Base-by-base conservation (phyloP, 2,329 filamentous ascomycete genomes). In the Fusarium mexicanum region DNA sequence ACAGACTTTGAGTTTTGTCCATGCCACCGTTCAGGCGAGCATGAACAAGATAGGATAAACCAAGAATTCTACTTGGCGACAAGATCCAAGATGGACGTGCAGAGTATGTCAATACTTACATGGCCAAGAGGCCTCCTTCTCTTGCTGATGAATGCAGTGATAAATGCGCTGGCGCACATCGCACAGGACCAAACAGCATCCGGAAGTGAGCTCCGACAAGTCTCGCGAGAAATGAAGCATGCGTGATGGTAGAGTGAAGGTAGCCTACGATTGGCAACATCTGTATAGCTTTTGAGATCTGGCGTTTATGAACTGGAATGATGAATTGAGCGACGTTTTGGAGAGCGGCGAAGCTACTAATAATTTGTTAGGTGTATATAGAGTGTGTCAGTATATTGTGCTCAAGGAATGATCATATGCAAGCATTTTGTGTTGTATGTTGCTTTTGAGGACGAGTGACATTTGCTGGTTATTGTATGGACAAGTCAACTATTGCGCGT, bases 1-100 rank as follows among this genome's bases (percentile, higher is more conserved):
- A 78, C 69, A 29, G 57, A 75, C 33, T 76, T 70, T 75, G 74
- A 78, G 64, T 78, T 78, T 61, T 78, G 74, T 20, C n/a, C 64
- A 29, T 78, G 76, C 24, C 67, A 75, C 40, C 26, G 18, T 29
- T n/a, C 41, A 7, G 50, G 44, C 8, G 48, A 60, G 10, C 41
- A 65, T 11, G 74, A 73, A 14, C 64, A 77, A 17, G 73, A 71
- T 35, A 68, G 40, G 20, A 69, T 77, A 13, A 75, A 75, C 51
- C 55, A 76, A 59, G 64, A 65, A 13, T 78, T 75, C 54, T 78
- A 76, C 47, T 61, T 78, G 48, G 60, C 55, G 12, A 66, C 76
- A 41, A 73, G 62, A 29, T 69, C 67, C 31, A 78, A 76, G 38
- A 77, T 77, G 74, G 74, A 78, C 10, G 51, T 69, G 57, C 76